Evolutionary conservation across 2,329 filamentous ascomycete genomes (phyloP).

Genomic region (Beauveria australis): DNA sequence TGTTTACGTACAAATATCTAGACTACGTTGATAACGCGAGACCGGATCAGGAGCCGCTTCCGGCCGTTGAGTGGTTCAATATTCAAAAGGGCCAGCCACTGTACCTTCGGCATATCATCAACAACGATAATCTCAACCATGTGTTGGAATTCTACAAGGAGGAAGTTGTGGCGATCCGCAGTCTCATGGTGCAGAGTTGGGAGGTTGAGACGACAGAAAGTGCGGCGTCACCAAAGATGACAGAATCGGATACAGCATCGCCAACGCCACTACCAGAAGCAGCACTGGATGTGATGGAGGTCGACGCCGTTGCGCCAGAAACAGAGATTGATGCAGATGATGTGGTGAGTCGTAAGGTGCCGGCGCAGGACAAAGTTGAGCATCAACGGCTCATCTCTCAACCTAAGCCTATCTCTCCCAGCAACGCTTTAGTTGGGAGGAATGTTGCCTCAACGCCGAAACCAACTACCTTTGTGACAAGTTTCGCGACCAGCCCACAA

Average conservation of each 20-base stretch:
- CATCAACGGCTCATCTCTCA: background rate
- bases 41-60: conserved; percentile 21
- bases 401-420: background rate
- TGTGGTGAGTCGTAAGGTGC: background rate
- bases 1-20: conserved; percentile 34
- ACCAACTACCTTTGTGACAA: background rate
- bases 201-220: background rate
- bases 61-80: conserved; percentile 36
- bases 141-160: conserved; percentile 27
- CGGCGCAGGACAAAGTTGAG: background rate
- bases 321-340: background rate
- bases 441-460: background rate
- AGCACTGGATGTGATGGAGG: background rate
- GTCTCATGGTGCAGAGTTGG: background rate
- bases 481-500: background rate
- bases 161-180: conserved; percentile 18
- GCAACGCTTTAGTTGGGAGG: background rate
- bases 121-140: conserved; percentile 24
- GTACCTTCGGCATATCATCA: conserved; percentile 27
- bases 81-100: conserved; percentile 19
- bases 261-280: background rate
- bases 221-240: background rate
- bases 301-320: background rate
- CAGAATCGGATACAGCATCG: background rate
- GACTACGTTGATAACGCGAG: conserved; percentile 28